Conservation (phyloP, 371 early-diverging fungal genomes). For the Mortierella sp. region DNA sequence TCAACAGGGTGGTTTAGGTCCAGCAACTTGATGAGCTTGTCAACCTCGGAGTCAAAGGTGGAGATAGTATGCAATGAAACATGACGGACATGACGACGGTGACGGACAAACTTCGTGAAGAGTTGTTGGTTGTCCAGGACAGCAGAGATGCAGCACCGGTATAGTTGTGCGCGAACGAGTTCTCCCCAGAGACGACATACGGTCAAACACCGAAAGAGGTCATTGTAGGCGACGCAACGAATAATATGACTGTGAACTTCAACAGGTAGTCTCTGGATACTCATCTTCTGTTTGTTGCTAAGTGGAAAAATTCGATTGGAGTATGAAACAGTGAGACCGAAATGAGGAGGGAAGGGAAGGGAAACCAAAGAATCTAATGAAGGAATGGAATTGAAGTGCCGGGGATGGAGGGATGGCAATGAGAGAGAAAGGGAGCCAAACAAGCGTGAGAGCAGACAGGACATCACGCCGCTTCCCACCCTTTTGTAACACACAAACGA, state of each 20-base stretch:
- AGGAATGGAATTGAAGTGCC: too few relatives aligned
- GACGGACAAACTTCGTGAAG: background rate
- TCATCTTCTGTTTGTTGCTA: background rate
- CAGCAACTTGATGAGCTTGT: too few relatives aligned
- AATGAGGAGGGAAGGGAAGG: too few relatives aligned
- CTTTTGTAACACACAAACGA: too few relatives aligned
- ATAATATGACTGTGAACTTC: conserved; percentile 2
- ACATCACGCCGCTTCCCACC: too few relatives aligned
- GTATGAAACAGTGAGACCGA: too few relatives aligned
- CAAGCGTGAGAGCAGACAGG: too few relatives aligned
- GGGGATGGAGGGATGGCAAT: too few relatives aligned
- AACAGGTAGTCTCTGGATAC: background rate
- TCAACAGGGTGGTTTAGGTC: too few relatives aligned
- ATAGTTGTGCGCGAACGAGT: background rate
- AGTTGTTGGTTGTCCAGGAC: background rate
- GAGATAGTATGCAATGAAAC: background rate
- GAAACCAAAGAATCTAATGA: too few relatives aligned
- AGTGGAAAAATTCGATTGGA: too few relatives aligned
- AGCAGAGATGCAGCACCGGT: background rate
- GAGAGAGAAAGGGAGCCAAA: too few relatives aligned
- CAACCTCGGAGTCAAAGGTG: background rate
- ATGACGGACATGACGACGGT: conserved; percentile 4
- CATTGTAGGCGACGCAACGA: background rate
- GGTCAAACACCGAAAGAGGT: conserved; percentile 6
- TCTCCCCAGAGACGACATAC: conserved; percentile 1